These are phyloP conservation scores for Xylariales sp. DNA, from an alignment of 2,329 filamentous ascomycete species.

Conservation along the genomic window DNA sequence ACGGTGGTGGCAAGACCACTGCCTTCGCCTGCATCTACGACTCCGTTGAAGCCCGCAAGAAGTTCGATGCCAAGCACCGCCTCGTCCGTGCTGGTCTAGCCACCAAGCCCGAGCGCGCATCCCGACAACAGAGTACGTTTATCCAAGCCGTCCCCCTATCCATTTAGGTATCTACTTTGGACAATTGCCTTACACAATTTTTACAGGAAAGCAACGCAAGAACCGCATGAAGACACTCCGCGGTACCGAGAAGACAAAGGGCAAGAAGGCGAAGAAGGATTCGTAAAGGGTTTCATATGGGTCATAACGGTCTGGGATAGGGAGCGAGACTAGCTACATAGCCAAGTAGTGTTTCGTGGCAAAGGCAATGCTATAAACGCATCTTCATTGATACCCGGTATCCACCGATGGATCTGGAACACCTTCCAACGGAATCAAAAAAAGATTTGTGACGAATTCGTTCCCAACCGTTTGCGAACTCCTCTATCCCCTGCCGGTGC, in stretches of 20 bases:
- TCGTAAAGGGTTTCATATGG: conserved; percentile 45
- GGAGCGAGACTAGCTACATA: conserved; percentile 40
- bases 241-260: conserved; percentile 98
- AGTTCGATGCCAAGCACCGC: conserved; percentile 99
- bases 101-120: conserved; percentile 95
- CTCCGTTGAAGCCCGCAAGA: conserved; percentile 98
- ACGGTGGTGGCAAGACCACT: conserved; percentile 99
- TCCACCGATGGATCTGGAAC: conserved; percentile 28
- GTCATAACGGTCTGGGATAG: conserved; percentile 38
- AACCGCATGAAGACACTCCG: conserved; percentile 99
- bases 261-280: conserved; percentile 92
- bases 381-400: conserved; percentile 40
- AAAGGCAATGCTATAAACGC: conserved; percentile 39
- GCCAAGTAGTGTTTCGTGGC: conserved; percentile 38
- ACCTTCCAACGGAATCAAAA: conserved; percentile 25
- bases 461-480: conserved; percentile 18
- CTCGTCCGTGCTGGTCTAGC: conserved; percentile 93
- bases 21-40: conserved; percentile 97
- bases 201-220: conserved; percentile 96
- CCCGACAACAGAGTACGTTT: conserved; percentile 97
- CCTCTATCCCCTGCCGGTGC: conserved; percentile 7
- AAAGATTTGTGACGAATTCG: conserved; percentile 31
- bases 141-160: conserved; percentile 15
- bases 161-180: conserved; percentile 19
- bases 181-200: conserved; percentile 28